A percentile compares a stretch with the other conserved stretches of the same genome.
phyloP scores from a whole-genome alignment of 2,329 filamentous ascomycete species.

The Grosmannia clavigera region DNA sequence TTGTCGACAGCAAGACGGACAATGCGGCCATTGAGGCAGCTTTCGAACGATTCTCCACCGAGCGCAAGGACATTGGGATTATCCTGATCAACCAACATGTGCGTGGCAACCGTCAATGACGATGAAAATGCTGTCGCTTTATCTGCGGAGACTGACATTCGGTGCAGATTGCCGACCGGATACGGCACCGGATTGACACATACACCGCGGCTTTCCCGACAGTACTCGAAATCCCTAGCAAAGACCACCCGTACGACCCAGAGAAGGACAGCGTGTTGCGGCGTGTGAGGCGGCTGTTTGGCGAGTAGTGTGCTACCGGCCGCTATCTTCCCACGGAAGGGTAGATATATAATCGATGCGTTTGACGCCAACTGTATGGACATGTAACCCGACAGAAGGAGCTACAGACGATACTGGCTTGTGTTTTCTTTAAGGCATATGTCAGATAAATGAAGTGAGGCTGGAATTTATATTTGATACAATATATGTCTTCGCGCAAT shows the following conservation, averaged over 20 bases:
- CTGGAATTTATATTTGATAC: not conserved
- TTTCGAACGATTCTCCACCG: slow-evolving; percentile 77
- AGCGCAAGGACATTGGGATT: slow-evolving; percentile 94
- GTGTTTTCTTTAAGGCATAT: not conserved
- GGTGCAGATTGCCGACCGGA: slow-evolving; percentile 75
- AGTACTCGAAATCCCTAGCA: slow-evolving; percentile 91
- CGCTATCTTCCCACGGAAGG: not conserved
- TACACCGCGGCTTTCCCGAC: slow-evolving; percentile 95
- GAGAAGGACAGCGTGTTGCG: slow-evolving; percentile 97
- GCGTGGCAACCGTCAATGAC: slow-evolving; percentile 18
- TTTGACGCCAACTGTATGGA: not conserved
- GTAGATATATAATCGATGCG: not conserved
- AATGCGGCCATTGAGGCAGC: slow-evolving; percentile 75
- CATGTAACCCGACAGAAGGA: not conserved
- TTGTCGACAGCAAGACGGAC: slow-evolving; percentile 91
- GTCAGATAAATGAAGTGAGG: not conserved
- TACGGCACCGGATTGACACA: slow-evolving; percentile 78
- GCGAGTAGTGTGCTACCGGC: slow-evolving; percentile 37
- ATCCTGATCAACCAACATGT: slow-evolving; percentile 97
- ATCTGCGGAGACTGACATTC: not conserved
- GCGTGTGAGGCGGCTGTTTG: slow-evolving; percentile 58
- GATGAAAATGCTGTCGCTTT: not conserved
- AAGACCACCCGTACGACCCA: slow-evolving; percentile 97
- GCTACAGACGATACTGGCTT: not conserved
- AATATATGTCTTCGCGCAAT: not conserved